Evolutionary conservation across 257 asterid genomes (phyloP).

Genomic region (Nyctanthes arbortristis): DNA sequence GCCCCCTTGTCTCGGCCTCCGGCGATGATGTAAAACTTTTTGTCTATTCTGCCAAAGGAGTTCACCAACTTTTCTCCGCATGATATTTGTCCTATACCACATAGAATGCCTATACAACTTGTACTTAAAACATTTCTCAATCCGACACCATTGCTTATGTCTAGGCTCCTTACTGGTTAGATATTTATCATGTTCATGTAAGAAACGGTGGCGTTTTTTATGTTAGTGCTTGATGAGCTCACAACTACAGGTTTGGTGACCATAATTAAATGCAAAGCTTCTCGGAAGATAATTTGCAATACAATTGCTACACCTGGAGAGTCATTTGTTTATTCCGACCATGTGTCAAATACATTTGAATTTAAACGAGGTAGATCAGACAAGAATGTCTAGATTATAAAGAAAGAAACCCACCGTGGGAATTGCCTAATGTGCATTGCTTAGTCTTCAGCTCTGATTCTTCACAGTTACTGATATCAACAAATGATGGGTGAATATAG

Average conservation of each 20-base stretch:
- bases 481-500: slow-evolving; percentile 75
- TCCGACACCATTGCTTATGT: slow-evolving; percentile 61
- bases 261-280: slow-evolving; percentile 63
- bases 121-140: slow-evolving; percentile 45
- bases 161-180: slow-evolving; percentile 62
- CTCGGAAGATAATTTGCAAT: slow-evolving; percentile 91
- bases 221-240: slow-evolving; percentile 46
- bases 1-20: too few relatives aligned
- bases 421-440: slow-evolving; percentile 80
- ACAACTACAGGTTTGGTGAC: slow-evolving; percentile 68
- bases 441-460: slow-evolving; percentile 86
- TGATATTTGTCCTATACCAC: slow-evolving; percentile 91
- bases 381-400: slow-evolving; percentile 56
- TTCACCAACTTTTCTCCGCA: slow-evolving; percentile 82
- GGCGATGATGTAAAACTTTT: slow-evolving; percentile 85
- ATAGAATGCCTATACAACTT: slow-evolving; percentile 69
- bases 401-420: slow-evolving; percentile 56
- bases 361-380: slow-evolving; percentile 56
- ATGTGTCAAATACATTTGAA: slow-evolving; percentile 66
- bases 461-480: slow-evolving; percentile 74
- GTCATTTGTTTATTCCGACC: slow-evolving; percentile 84
- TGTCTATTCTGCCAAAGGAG: slow-evolving; percentile 83
- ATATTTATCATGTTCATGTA: slow-evolving; percentile 50
- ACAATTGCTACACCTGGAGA: slow-evolving; percentile 75
- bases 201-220: slow-evolving; percentile 50